Evolutionary conservation across 768 basidiomycete genomes (phyloP).

Genomic region (Lanmaoa rubissima): DNA sequence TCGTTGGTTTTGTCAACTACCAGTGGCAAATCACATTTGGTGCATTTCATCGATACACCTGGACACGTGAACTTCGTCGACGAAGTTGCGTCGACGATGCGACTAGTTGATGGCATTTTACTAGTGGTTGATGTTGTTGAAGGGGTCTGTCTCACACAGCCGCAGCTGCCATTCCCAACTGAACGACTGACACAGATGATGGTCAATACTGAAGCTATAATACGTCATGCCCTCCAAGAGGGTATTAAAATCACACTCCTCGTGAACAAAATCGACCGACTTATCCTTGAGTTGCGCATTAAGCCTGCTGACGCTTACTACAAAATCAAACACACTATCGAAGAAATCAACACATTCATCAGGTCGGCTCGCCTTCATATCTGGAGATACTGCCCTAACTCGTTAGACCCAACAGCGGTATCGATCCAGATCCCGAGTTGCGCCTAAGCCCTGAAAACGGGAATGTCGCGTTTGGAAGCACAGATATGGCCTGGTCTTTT

Average conservation of each 20-base stretch:
- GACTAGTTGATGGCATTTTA: slow-evolving; percentile 87
- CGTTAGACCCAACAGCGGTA: slow-evolving; percentile 44
- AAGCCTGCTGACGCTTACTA: slow-evolving; percentile 97
- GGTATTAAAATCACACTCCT: slow-evolving; percentile 86
- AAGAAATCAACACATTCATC: slow-evolving; percentile 96
- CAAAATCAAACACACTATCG: slow-evolving; percentile 98
- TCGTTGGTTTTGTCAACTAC: slow-evolving; percentile 85
- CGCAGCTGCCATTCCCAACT: slow-evolving; percentile 5
- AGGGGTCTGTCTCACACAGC: slow-evolving; percentile 59
- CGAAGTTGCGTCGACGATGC: slow-evolving; percentile 86
- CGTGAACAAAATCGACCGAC: slow-evolving; percentile 96
- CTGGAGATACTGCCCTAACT: neutral
- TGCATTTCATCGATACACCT: slow-evolving; percentile 95
- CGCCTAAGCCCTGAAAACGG: slow-evolving; percentile 92
- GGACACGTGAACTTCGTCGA: slow-evolving; percentile 99
- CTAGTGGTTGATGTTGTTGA: slow-evolving; percentile 98
- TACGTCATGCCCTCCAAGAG: slow-evolving; percentile 90
- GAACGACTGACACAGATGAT: slow-evolving; percentile 58
- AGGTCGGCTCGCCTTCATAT: slow-evolving; percentile 48
- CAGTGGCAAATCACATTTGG: slow-evolving; percentile 85
- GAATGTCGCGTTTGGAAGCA: slow-evolving; percentile 96
- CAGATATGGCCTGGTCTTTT: slow-evolving; percentile 98
- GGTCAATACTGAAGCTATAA: slow-evolving; percentile 86
- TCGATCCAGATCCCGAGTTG: slow-evolving; percentile 85
- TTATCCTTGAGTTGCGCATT: slow-evolving; percentile 94